These are phyloP conservation scores for Carex pumila DNA, from an alignment of 176 grass and related monocot genomes.

Conservation along the genomic window DNA sequence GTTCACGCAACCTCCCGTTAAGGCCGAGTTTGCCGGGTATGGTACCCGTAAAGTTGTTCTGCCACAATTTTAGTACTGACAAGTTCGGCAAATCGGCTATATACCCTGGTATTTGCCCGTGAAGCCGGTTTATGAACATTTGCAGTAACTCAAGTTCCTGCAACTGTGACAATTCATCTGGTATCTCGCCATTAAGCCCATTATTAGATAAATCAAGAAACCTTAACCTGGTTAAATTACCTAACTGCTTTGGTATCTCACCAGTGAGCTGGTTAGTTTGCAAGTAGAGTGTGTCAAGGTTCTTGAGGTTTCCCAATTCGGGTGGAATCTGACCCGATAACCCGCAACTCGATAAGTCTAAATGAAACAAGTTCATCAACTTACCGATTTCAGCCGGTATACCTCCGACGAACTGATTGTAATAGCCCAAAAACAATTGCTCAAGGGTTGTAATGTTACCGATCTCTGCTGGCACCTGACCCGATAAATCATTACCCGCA, in stretches of 20 bases:
- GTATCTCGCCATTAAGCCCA: slow-evolving; percentile 63
- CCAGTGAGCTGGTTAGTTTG: slow-evolving; percentile 69
- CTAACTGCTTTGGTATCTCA: slow-evolving; percentile 33
- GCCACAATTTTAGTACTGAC: slow-evolving; percentile 63
- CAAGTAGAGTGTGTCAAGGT: slow-evolving; percentile 62
- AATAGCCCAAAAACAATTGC: slow-evolving; percentile 66
- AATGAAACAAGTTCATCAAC: slow-evolving; percentile 39
- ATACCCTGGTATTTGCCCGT: slow-evolving; percentile 41
- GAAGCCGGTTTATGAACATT: slow-evolving; percentile 79
- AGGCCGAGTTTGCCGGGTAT: slow-evolving; percentile 39
- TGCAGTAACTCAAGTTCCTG: slow-evolving; percentile 37
- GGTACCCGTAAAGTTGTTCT: slow-evolving; percentile 70
- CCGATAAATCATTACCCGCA: slow-evolving; percentile 49
- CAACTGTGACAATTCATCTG: slow-evolving; percentile 32
- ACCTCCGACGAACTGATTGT: slow-evolving; percentile 57
- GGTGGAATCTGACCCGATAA: slow-evolving; percentile 40
- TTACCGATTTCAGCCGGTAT: slow-evolving; percentile 37
- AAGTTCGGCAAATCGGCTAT: slow-evolving; percentile 35
- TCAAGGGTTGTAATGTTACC: slow-evolving; percentile 34
- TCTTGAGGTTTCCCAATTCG: slow-evolving; percentile 34
- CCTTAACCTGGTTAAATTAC: slow-evolving; percentile 44
- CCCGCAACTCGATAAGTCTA: slow-evolving; percentile 67
- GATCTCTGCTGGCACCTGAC: slow-evolving; percentile 40
- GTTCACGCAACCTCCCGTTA: slow-evolving; percentile 38
- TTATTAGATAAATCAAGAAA: slow-evolving; percentile 83